Evolutionary conservation across 768 basidiomycete species (phyloP), one percentile per base, ranked within the genome.

Genomic region (Pholiota conissans): DNA sequence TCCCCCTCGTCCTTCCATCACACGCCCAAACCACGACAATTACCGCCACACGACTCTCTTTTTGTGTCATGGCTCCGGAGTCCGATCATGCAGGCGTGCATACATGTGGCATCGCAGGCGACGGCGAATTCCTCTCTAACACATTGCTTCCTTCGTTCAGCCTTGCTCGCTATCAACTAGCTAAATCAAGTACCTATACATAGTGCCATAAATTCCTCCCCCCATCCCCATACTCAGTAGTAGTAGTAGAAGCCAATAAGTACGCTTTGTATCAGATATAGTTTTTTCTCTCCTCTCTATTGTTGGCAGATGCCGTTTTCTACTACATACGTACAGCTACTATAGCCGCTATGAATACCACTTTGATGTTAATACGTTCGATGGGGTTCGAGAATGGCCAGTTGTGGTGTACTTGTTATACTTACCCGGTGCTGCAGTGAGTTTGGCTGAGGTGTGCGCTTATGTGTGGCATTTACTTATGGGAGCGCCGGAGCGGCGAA

Each of bases 211-310:
- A 45, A 45, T 45, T 22, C 42, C 42, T 8, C n/a, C 30, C 30
- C 6, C 42, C 20, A 20, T n/a, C n/a, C n/a, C n/a, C n/a, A n/a
- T n/a, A n/a, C n/a, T n/a, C n/a, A n/a, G n/a, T n/a, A n/a, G n/a
- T 45, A 45, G 35, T 26, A 32, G 47, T 54, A 26, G 16, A 39
- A 32, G 22, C 42, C 29, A 20, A 22, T 40, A 22, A 14, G 34
- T 52, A 56, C 34, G 30, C n/a, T 46, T 60, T 73, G 72, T 71
- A 73, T 71, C 69, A 72, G 63, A 69, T 72, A 72, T 72, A 71
- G 59, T 67, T 62, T 45, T 11, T 24, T 22, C 13, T 8, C 47
- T 49, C 28, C 18, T 46, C 47, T 28, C 14, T 20, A 6, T 53
- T 35, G 8, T 5, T 14, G 34, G 49, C 30, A 32, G 6, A 5